These are phyloP conservation scores for Botrytis byssoidea DNA, from an alignment of 2,329 filamentous ascomycete genomes.

Conservation along the genomic window DNA sequence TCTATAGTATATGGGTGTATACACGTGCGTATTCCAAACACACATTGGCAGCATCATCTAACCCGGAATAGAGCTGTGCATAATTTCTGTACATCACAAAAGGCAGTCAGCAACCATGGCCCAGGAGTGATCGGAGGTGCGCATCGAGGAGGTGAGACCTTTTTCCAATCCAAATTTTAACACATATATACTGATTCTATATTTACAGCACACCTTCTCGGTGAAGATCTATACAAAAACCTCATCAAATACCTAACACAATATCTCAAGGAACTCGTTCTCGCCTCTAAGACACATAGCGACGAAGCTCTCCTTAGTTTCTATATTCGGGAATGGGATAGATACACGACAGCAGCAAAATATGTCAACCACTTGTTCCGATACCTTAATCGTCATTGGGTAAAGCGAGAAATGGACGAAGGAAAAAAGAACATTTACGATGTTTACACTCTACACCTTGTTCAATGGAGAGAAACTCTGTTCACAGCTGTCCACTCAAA, in stretches of 20 bases:
- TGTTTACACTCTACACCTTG: conserved; percentile 93
- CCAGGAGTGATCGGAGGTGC: conserved; percentile 49
- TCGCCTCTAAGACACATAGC: conserved; percentile 72
- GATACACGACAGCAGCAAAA: conserved; percentile 92
- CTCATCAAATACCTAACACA: conserved; percentile 79
- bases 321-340: conserved; percentile 95
- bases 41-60: conserved; percentile 36
- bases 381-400: conserved; percentile 97
- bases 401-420: conserved; percentile 97
- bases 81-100: conserved; percentile 99
- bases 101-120: conserved; percentile 66
- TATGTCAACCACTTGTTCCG: conserved; percentile 97
- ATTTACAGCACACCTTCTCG: conserved; percentile 79
- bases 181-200: conserved; percentile 23
- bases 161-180: conserved; percentile 21
- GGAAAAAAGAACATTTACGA: conserved; percentile 98
- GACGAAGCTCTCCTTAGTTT: conserved; percentile 89
- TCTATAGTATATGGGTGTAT: conserved; percentile 85
- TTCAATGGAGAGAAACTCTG: conserved; percentile 91
- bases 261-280: conserved; percentile 70
- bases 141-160: conserved; percentile 66
- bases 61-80: conserved; percentile 71
- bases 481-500: conserved; percentile 80
- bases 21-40: conserved; percentile 61
- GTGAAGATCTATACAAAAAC: conserved; percentile 93